Evolutionary conservation across 495 filamentous ascomycete genomes (phyloP).

Genomic region (Aspergillus asperescens): DNA sequence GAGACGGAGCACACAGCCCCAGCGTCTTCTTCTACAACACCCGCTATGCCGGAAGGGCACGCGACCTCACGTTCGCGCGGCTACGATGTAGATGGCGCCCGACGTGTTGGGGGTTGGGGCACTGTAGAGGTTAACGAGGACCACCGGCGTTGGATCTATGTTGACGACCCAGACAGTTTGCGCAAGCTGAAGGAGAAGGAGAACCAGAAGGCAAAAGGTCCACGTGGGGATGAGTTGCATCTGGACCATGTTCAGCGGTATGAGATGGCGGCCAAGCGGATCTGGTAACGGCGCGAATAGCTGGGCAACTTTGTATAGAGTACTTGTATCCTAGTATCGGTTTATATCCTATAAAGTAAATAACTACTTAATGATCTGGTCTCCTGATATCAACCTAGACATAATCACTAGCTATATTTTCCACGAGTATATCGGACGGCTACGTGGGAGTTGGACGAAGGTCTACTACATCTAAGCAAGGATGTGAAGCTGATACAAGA

Average conservation of each 20-base stretch:
- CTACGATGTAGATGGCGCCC: conserved; percentile 61
- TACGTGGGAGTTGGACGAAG: too few species aligned
- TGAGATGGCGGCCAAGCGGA: conserved; percentile 89
- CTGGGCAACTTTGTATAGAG: not conserved
- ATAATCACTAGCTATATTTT: too few species aligned
- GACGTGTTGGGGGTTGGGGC: conserved; percentile 73
- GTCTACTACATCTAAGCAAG: not conserved
- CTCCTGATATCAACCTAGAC: too few species aligned
- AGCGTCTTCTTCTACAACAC: conserved; percentile 10
- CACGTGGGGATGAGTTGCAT: conserved; percentile 49
- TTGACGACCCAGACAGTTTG: conserved; percentile 70
- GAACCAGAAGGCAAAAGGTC: conserved; percentile 52
- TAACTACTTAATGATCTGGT: too few species aligned
- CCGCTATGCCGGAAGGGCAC: not conserved
- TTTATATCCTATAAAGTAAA: not conserved
- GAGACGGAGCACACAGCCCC: conserved; percentile 48
- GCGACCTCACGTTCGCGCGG: conserved; percentile 31
- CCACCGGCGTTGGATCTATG: conserved; percentile 79
- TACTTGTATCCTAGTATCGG: not conserved
- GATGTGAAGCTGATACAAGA: too few species aligned
- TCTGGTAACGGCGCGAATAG: conserved; percentile 62
- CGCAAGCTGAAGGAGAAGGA: conserved; percentile 66
- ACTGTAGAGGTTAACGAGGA: conserved; percentile 86
- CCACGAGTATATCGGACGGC: too few species aligned
- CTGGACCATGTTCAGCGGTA: conserved; percentile 74